Evolutionary conservation across 805 yeast species (phyloP), one percentile per base, ranked within the genome.

Genomic region (Ogataea thermomethanolica): DNA sequence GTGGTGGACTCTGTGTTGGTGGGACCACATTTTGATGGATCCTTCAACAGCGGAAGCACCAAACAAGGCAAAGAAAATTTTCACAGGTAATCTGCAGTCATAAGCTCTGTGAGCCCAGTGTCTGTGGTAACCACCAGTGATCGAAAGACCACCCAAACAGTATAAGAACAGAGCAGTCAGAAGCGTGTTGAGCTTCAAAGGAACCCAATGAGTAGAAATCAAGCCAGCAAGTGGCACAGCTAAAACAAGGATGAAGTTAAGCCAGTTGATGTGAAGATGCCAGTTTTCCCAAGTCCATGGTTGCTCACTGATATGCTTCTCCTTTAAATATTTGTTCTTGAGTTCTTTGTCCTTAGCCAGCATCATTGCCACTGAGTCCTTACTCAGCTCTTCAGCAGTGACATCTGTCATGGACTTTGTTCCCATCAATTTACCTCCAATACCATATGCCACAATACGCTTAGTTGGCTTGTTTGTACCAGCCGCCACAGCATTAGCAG

Each of bases 1-100:
- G 67, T 85, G 95, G 62, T 85, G 95, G 41, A 84, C 73, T 74
- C 95, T 76, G 66, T 85, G 95, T 37, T 84, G 74, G 61, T 84
- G 93, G 34, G 83, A 78, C 95, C 95, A 85, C 93, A 93, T 84
- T 64, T 84, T 84, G 62, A 84, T 79, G 29, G 91, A 83, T 50
- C 95, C 95, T 62, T 84, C 89, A 35, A 84, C 79, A 40, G 89
- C 78, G 30, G 89, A 84, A 25, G 91, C 87, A 48, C 95, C 95
- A 54, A 84, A 84, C 21, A 82, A 62, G 5, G 91, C 95, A 57
- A 66, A 83, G 51, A 81, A 76, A 30, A 82, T 55, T 50, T 79
- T 74, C 30, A 81, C 69, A 11, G 86, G 81, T 56, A 71, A 60
- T 44, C 68, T 71, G 11, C 84, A 89, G 39, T 73, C 72, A 55